These are phyloP conservation scores for Picochlorum sp. DNA, from an alignment of 139 green algal genomes.

Conservation along the genomic window DNA sequence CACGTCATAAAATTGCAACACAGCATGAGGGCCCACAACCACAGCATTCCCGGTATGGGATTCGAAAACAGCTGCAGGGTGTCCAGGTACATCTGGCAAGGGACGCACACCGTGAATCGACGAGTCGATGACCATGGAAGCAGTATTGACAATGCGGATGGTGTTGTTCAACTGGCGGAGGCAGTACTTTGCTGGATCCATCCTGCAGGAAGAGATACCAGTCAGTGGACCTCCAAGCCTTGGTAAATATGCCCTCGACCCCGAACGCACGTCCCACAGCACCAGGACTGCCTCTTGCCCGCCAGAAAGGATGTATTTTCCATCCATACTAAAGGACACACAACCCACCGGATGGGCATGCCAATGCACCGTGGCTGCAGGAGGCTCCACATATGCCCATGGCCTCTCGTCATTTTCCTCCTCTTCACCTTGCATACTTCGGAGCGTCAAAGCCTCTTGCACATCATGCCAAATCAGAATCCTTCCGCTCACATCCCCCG, in stretches of 20 bases:
- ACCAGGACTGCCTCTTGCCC: slow-evolving; percentile 74
- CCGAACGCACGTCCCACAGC: slow-evolving; percentile 58
- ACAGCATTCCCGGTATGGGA: slow-evolving; percentile 30
- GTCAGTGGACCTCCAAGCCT: slow-evolving; percentile 61
- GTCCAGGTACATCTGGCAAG: not conserved
- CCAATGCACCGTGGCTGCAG: slow-evolving; percentile 70
- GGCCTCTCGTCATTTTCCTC: not conserved
- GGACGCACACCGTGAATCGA: slow-evolving; percentile 46
- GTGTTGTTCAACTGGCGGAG: slow-evolving; percentile 67
- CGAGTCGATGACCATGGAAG: slow-evolving; percentile 35
- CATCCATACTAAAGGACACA: slow-evolving; percentile 67
- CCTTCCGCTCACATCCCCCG: slow-evolving; percentile 64
- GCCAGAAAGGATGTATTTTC: slow-evolving; percentile 69
- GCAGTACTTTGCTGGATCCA: slow-evolving; percentile 44
- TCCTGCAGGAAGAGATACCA: slow-evolving; percentile 23
- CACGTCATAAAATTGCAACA: slow-evolving; percentile 63
- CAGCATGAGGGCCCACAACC: slow-evolving; percentile 37
- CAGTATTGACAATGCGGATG: slow-evolving; percentile 47
- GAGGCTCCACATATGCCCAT: slow-evolving; percentile 4
- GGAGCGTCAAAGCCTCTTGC: slow-evolving; percentile 12
- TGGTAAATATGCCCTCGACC: slow-evolving; percentile 40
- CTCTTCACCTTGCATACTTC: not conserved
- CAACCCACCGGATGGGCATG: slow-evolving; percentile 60
- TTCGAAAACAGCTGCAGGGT: slow-evolving; percentile 13
- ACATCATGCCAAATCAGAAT: slow-evolving; percentile 70